Conservation (phyloP, 495 filamentous ascomycete species). For the Antarctomyces pellizariae region DNA sequence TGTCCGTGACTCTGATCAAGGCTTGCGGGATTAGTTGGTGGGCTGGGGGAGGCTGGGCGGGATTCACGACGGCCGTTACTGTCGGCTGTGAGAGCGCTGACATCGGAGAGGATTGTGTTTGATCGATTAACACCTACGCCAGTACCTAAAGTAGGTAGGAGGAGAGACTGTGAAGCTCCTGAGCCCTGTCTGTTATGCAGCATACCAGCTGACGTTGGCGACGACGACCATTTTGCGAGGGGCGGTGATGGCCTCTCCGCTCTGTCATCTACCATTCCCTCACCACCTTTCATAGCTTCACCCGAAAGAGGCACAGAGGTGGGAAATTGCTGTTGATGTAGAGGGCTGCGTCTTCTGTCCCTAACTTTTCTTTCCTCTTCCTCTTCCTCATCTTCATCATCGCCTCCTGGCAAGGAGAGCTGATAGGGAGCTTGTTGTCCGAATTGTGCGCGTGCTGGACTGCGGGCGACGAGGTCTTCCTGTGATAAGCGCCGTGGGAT, state of each 20-base stretch:
- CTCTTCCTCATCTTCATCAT: conserved; percentile 4
- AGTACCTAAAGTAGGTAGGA: too few relatives aligned
- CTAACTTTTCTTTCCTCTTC: conserved; percentile 1
- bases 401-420: conserved; percentile 8
- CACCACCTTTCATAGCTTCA: too few relatives aligned
- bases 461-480: conserved; percentile 10
- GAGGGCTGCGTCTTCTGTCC: conserved; percentile 1
- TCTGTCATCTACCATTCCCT: conserved; percentile 4
- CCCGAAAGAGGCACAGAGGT: too few relatives aligned
- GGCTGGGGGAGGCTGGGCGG: too few relatives aligned
- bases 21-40: too few relatives aligned
- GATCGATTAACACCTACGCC: too few relatives aligned
- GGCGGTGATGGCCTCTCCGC: conserved; percentile 1
- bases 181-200: neutral
- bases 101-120: too few relatives aligned
- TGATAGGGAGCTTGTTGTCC: conserved; percentile 12
- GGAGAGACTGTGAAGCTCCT: neutral
- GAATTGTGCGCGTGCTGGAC: conserved; percentile 6
- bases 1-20: too few relatives aligned
- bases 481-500: conserved; percentile 5
- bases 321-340: conserved; percentile 6
- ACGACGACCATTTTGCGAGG: neutral
- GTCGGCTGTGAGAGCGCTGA: too few relatives aligned
- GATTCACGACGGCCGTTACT: too few relatives aligned
- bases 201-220: neutral